These are phyloP conservation scores for Arthrobotrys musiformis DNA, from an alignment of 2,329 filamentous ascomycete genomes.

Conservation along the genomic window DNA sequence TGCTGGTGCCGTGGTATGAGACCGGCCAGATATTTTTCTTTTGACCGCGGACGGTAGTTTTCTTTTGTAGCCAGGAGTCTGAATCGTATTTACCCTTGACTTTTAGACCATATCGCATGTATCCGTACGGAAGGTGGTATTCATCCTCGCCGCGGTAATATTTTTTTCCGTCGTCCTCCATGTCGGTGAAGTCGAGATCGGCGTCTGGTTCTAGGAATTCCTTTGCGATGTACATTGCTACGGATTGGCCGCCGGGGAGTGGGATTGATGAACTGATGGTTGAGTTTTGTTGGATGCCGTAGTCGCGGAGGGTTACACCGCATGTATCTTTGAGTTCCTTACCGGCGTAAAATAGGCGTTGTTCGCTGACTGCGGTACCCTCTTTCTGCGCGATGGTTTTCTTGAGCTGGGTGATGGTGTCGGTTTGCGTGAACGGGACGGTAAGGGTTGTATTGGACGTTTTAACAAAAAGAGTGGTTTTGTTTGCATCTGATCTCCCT, in stretches of 20 bases:
- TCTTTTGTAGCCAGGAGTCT: conserved; percentile 24
- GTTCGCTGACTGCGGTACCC: conserved; percentile 8
- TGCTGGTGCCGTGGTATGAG: conserved; percentile 25
- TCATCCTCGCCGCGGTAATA: conserved; percentile 23
- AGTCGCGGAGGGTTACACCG: conserved; percentile 76
- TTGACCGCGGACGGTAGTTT: background rate
- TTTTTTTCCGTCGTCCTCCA: background rate
- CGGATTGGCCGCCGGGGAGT: conserved; percentile 75
- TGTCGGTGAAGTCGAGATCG: conserved; percentile 20
- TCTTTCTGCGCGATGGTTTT: conserved; percentile 9
- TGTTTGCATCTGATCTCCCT: background rate
- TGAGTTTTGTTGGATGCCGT: conserved; percentile 95
- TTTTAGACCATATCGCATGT: conserved; percentile 12
- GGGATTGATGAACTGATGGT: conserved; percentile 87
- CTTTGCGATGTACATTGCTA: conserved; percentile 8
- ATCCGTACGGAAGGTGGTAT: conserved; percentile 18
- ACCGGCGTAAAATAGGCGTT: conserved; percentile 21
- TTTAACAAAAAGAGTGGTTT: conserved; percentile 14
- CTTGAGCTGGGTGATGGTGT: conserved; percentile 9
- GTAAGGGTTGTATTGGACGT: conserved; percentile 23
- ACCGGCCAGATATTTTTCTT: no score
- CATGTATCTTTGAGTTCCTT: conserved; percentile 19
- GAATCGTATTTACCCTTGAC: conserved; percentile 12
- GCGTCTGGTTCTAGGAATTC: conserved; percentile 1
- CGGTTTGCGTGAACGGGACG: background rate